Base-by-base conservation (phyloP, 2,329 filamentous ascomycete species). In the Plenodomus lindquistii region DNA sequence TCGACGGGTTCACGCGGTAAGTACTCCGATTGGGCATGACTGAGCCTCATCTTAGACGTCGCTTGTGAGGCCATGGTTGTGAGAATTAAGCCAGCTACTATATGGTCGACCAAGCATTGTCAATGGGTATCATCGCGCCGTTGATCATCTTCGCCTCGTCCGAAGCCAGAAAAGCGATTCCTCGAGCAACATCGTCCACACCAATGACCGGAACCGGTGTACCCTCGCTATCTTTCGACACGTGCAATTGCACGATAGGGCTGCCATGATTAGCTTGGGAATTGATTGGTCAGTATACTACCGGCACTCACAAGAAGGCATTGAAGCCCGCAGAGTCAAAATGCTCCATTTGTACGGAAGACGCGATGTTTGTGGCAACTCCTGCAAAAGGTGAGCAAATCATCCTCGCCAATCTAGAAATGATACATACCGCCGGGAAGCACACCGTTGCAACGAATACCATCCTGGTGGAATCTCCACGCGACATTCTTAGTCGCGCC, bases 401-500 rank as follows among this genome's bases (percentile, higher is more conserved):
- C 0, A 4, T 16, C 4, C 16, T 6, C 4, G 1, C 21, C 17
- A 0, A 17, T 5, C 13, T 7, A 27, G 18, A 9, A 7, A n/a
- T 40, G 39, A 27, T 8, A 13, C 37, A 52, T 57, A 69, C 67
- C 65, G 37, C 73, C 74, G 2, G 77, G 76, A 4, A 77, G 67
- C 4, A 79, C 66, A 17, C 72, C 75, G 53, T 79, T 79, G 54
- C 75, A 77, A 7, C 76, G 66, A 40, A 80, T 77, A 7, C 72
- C 70, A 22, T 78, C 72, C 31, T 75, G 68, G 18, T 69, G 70
- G 50, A 77, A 78, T 5, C 74, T 64, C 70, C 74, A 79, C 15
- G 77, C 76, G 0, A 77, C 74, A 45, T 77, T 77, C 53, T 77
- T 78, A 1, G 76, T 79, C 9, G 75, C 74, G 7, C 76, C 76